Base-by-base conservation (phyloP, 1,139 yeast species). In the Hyphopichia fennica region DNA sequence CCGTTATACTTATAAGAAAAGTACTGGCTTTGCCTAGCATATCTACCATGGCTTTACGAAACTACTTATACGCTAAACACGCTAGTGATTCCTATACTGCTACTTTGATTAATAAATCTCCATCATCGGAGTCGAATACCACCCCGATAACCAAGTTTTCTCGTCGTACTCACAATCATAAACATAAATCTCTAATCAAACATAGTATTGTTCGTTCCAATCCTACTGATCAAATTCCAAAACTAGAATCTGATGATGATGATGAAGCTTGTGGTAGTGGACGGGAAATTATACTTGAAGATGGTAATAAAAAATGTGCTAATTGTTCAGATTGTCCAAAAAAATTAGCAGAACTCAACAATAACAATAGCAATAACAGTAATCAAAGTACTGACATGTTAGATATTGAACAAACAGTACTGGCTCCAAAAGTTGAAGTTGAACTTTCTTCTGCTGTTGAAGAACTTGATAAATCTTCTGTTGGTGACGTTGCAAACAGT, bases 51-150 rank as follows among this genome's bases (percentile, higher is more conserved):
- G 77, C 76, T 3, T 61, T 71, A 41, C 65, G 75, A 55, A 68
- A 71, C 49, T 71, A 71, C 46, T 46, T 71, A 41, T 71, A 71
- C 48, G 75, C 77, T 10, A 71, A 70, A 45, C 75, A 71, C 49
- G 56, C 53, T 40, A 51, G 53, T 38, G 65, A 66, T 50, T 45
- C 45, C 14, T 50, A 40, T 45, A 54, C 48, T 38, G 44, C 38
- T 9, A 51, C 60, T 17, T 54, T 53, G 31, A 62, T 63, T 35
- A 63, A 61, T 45, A 58, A 54, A 47, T 42, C 48, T 11, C 47
- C 47, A n/a, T 33, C 50, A 8, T 17, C 22, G 19, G 39, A 36
- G 39, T 10, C 20, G 4, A n/a, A 20, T 8, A 30, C 13, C 8
- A 18, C 19, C 10, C 25, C 31, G 13, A 23, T 7, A 17, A 14